These are phyloP conservation scores for Corylus americana DNA, from an alignment of 306 rosid genomes.

Conservation along the genomic window DNA sequence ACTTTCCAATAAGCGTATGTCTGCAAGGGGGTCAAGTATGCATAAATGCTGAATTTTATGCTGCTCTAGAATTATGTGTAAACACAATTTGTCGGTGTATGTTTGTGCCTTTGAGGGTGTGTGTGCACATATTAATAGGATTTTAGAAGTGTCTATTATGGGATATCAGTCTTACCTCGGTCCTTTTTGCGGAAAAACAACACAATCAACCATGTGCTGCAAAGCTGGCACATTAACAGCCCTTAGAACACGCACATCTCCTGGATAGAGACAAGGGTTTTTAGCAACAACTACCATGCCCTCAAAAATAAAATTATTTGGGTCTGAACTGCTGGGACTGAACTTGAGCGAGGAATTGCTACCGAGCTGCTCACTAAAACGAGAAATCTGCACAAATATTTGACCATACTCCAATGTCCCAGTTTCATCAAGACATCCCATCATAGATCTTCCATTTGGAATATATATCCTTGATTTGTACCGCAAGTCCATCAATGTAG, in stretches of 20 bases:
- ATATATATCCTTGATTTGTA: slow-evolving; percentile 30
- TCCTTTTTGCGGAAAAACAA: slow-evolving; percentile 51
- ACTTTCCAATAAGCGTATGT: no score
- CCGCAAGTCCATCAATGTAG: slow-evolving; percentile 31
- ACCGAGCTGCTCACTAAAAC: background rate
- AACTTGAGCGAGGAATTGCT: slow-evolving; percentile 1
- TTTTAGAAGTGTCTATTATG: background rate
- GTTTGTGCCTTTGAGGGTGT: no score
- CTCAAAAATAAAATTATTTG: slow-evolving; percentile 8
- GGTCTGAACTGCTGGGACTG: background rate
- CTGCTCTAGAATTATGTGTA: no score
- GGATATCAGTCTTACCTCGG: slow-evolving; percentile 23
- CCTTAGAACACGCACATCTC: slow-evolving; percentile 40
- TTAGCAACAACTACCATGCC: slow-evolving; percentile 41
- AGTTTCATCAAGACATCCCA: slow-evolving; percentile 55
- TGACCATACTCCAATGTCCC: slow-evolving; percentile 39
- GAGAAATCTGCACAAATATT: slow-evolving; percentile 40
- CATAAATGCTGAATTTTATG: no score
- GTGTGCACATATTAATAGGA: background rate
- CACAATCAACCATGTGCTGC: slow-evolving; percentile 46
- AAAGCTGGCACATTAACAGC: slow-evolving; percentile 41
- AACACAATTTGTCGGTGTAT: no score
- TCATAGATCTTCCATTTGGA: slow-evolving; percentile 39
- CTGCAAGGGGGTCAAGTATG: background rate
- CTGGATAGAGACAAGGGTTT: slow-evolving; percentile 46